Conservation (phyloP, 345 rosid species). For the Boechera divaricarpa region DNA sequence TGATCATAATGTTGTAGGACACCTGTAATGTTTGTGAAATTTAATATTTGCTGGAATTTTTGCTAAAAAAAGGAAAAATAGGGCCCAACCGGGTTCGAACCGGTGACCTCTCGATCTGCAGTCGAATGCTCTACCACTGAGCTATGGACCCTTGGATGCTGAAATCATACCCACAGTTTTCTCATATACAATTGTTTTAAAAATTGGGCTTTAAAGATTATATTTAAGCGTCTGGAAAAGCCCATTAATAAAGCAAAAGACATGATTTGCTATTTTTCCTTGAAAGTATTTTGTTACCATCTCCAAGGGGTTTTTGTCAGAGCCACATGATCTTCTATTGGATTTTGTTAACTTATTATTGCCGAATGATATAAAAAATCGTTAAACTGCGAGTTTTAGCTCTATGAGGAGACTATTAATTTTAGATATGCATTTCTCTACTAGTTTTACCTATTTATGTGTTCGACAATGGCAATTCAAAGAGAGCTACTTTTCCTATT, state of each 20-base stretch:
- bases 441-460: not conserved
- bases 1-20: not conserved
- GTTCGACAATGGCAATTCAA: not conserved
- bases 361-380: no score
- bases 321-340: no score
- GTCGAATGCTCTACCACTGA: slow-evolving; percentile 94
- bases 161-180: rapidly evolving
- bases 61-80: not conserved
- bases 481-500: not conserved
- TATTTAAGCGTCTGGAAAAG: not conserved
- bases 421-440: not conserved
- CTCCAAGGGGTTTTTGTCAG: no score
- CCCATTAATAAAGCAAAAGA: not conserved
- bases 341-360: no score
- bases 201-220: not conserved
- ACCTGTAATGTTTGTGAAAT: not conserved
- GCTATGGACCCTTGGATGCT: slow-evolving; percentile 60
- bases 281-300: no score
- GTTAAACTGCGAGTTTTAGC: no score
- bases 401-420: no score
- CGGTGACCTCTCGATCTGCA: slow-evolving; percentile 85
- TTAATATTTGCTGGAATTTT: not conserved
- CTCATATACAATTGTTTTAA: rapidly evolving
- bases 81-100: slow-evolving; percentile 63
- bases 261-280: no score